Evolutionary conservation across 1,139 yeast species (phyloP).

Genomic region (Scheffersomyces quercinus): DNA sequence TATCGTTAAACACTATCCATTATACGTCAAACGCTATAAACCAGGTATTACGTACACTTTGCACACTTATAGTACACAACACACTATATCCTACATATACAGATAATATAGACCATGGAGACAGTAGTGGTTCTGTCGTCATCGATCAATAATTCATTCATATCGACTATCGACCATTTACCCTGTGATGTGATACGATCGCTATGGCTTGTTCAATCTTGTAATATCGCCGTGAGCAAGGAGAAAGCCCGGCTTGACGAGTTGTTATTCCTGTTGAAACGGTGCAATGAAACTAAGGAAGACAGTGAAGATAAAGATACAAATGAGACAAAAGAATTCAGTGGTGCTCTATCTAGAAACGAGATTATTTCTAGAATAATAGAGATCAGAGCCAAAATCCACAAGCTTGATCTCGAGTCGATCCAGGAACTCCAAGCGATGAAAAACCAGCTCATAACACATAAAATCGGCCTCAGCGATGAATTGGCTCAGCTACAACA

Average conservation of each 20-base stretch:
- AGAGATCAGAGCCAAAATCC: conserved; percentile 13
- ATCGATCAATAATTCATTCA: conserved; percentile 38
- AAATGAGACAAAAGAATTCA: not conserved
- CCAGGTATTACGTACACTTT: no score
- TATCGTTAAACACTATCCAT: no score
- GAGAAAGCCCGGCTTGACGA: conserved; percentile 10
- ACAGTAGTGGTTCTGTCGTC: conserved; percentile 23
- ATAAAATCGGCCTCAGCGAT: conserved; percentile 27
- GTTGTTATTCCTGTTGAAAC: conserved; percentile 2
- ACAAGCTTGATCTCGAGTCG: conserved; percentile 25
- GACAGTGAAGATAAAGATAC: conserved; percentile 1
- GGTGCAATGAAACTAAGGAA: not conserved
- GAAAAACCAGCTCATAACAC: conserved; percentile 35
- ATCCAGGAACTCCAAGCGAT: conserved; percentile 36
- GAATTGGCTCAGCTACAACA: conserved; percentile 32
- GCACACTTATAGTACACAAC: no score
- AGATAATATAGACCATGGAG: conserved; percentile 4
- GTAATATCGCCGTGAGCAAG: conserved; percentile 32
- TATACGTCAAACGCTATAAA: no score
- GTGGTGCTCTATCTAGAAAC: conserved; percentile 2
- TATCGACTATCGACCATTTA: conserved; percentile 47
- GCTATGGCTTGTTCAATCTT: conserved; percentile 45
- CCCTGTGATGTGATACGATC: conserved; percentile 50
- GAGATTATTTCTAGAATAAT: conserved; percentile 10
- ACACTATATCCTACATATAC: no score